Evolutionary conservation across 108 stramenopile genomes (phyloP).

Genomic region (Skeletonema potamos): DNA sequence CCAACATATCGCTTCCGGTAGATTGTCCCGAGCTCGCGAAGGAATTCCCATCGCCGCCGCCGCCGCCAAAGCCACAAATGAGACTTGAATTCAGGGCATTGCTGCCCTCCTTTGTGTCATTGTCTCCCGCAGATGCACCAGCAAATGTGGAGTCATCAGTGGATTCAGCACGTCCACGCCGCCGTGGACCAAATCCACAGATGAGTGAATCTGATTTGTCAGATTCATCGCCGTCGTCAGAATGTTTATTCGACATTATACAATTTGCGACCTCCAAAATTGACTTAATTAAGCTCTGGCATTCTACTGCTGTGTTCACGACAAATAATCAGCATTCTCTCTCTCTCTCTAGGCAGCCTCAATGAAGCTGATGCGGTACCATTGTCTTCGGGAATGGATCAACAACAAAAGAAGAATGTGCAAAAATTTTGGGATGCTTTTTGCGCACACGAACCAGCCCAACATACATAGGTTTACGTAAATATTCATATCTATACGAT

Average conservation of each 20-base stretch:
- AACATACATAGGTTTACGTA: no score
- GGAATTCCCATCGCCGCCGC: constrained; percentile 15
- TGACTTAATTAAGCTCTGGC: background rate
- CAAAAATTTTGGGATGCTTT: no score
- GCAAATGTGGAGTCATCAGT: background rate
- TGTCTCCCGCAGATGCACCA: background rate
- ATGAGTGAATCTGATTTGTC: constrained; percentile 15
- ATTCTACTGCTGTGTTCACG: no score
- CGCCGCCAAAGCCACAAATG: constrained; percentile 32
- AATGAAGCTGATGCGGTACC: no score
- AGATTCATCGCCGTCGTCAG: background rate
- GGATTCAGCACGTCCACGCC: constrained; percentile 8
- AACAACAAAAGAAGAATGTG: no score
- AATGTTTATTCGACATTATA: background rate
- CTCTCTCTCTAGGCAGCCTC: no score
- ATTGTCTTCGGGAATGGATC: no score
- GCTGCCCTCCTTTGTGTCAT: background rate
- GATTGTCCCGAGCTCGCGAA: constrained; percentile 11
- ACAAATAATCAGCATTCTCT: no score
- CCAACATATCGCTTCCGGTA: background rate
- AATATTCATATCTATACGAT: no score
- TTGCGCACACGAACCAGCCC: no score
- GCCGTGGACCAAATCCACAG: constrained; percentile 38
- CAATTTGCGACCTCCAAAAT: background rate
- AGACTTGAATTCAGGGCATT: constrained; percentile 2